Conservation (phyloP, 352 stramenopile species). For the Lagenidium giganteum region DNA sequence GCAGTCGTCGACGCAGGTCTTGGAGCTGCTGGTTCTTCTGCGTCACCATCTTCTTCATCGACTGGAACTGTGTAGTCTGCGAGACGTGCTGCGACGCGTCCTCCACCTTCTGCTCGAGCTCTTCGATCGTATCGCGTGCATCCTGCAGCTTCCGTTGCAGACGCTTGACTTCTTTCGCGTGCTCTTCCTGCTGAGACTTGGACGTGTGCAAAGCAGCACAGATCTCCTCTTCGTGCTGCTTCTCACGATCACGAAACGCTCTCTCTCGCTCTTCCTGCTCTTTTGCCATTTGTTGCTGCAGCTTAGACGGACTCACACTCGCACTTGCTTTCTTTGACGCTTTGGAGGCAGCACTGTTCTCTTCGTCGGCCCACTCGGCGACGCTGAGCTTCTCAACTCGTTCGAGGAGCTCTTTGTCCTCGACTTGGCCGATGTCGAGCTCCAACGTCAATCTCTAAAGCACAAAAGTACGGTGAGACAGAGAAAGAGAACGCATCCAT, state of each 20-base stretch:
- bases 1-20: conserved; percentile 54
- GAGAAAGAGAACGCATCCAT: not conserved
- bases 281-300: conserved; percentile 7
- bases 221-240: conserved; percentile 60
- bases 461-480: not conserved
- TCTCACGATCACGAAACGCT: conserved; percentile 29
- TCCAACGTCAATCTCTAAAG: conserved; percentile 50
- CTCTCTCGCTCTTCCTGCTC: conserved; percentile 27
- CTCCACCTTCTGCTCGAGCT: conserved; percentile 52
- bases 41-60: conserved; percentile 77
- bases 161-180: conserved; percentile 43
- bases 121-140: conserved; percentile 39
- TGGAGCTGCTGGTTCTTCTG: conserved; percentile 81
- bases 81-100: conserved; percentile 62
- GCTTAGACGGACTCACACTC: conserved; percentile 11
- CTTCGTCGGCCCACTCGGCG: conserved; percentile 54
- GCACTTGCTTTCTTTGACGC: conserved; percentile 2
- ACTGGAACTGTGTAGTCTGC: conserved; percentile 80
- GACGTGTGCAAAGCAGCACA: conserved; percentile 40
- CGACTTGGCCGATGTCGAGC: conserved; percentile 70
- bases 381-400: conserved; percentile 75
- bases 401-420: conserved; percentile 68
- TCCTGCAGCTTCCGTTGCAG: conserved; percentile 57
- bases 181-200: conserved; percentile 37
- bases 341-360: conserved; percentile 3